Percentiles rank a stretch among this genome's conserved stretches.
Evolutionary conservation across 164 flowering plant species (phyloP).

Genomic region (Taxillus chinensis): DNA sequence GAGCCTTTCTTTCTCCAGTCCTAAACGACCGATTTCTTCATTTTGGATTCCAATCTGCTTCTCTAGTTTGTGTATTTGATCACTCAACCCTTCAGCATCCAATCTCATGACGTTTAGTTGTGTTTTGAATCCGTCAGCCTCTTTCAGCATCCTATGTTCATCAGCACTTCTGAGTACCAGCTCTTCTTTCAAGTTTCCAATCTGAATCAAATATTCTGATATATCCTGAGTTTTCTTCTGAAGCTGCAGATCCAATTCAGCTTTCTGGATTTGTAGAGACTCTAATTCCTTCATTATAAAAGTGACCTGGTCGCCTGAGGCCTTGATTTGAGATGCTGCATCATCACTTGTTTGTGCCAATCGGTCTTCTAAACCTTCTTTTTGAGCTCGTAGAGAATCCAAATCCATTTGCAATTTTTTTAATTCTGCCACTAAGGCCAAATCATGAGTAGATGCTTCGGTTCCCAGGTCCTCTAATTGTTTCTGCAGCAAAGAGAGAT

Average conservation of each 20-base stretch:
- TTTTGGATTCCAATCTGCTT: neutral
- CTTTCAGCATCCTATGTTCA: constrained; percentile 13
- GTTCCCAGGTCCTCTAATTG: neutral
- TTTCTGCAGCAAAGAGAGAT: neutral
- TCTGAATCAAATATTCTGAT: constrained; percentile 9
- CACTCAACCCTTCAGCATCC: neutral
- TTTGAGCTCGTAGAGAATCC: constrained; percentile 22
- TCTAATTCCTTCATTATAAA: neutral
- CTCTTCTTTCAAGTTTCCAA: constrained; percentile 26
- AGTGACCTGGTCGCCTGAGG: neutral
- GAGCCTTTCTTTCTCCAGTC: neutral
- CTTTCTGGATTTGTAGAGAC: neutral
- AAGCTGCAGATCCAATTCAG: constrained; percentile 19
- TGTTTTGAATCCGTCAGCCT: neutral
- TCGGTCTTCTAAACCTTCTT: constrained; percentile 7
- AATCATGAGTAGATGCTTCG: constrained; percentile 19
- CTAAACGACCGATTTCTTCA: neutral
- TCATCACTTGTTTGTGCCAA: neutral
- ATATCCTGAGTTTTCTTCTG: constrained; percentile 25
- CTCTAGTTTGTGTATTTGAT: neutral
- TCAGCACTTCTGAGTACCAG: constrained; percentile 13
- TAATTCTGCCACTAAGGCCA: constrained; percentile 17
- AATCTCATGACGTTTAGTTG: neutral
- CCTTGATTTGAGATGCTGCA: neutral
- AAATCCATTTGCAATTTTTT: constrained; percentile 22